A percentile compares a stretch with the other conserved stretches of the same genome.
Conservation (phyloP, 2,329 filamentous ascomycete genomes). For the Xylaria sp. region DNA sequence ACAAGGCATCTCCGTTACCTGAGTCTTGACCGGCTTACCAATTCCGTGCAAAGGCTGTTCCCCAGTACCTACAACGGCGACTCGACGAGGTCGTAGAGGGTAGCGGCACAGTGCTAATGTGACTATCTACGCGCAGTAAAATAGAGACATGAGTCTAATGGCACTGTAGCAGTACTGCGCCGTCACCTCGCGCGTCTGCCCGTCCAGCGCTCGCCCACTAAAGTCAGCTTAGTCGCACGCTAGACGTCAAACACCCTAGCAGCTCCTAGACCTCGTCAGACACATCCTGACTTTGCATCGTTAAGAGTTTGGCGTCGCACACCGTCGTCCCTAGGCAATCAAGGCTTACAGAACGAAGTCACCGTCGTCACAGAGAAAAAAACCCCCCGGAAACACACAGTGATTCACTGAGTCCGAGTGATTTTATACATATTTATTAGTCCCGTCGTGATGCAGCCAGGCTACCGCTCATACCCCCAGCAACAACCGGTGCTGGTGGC, state of each 20-base stretch:
- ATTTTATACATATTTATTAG: too few species aligned
- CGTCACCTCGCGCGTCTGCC: too few species aligned
- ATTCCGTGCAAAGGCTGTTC: too few species aligned
- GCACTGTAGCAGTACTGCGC: too few species aligned
- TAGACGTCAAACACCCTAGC: slow-evolving; percentile 4
- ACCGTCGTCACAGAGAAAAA: slow-evolving; percentile 4
- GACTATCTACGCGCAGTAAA: too few species aligned
- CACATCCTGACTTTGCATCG: slow-evolving; percentile 11
- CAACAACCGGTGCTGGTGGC: slow-evolving; percentile 36
- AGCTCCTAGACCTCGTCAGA: slow-evolving; percentile 2
- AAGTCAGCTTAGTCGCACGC: slow-evolving; percentile 3
- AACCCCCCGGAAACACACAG: slow-evolving; percentile 3
- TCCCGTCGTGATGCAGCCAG: slow-evolving; percentile 44
- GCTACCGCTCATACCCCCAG: slow-evolving; percentile 47
- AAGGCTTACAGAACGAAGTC: slow-evolving; percentile 18
- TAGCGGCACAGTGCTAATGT: too few species aligned
- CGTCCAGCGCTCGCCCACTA: neutral
- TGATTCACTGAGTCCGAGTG: neutral
- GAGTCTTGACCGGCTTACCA: too few species aligned
- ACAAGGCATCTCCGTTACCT: too few species aligned
- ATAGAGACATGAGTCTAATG: too few species aligned
- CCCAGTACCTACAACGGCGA: too few species aligned
- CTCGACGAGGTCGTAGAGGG: too few species aligned
- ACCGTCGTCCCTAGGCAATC: slow-evolving; percentile 14
- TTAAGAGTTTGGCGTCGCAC: slow-evolving; percentile 17